Percentiles rank a stretch among this genome's conserved stretches.
These are phyloP conservation scores for Claviceps maximensis DNA, from an alignment of 2,329 filamentous ascomycete species.

Conservation along the genomic window DNA sequence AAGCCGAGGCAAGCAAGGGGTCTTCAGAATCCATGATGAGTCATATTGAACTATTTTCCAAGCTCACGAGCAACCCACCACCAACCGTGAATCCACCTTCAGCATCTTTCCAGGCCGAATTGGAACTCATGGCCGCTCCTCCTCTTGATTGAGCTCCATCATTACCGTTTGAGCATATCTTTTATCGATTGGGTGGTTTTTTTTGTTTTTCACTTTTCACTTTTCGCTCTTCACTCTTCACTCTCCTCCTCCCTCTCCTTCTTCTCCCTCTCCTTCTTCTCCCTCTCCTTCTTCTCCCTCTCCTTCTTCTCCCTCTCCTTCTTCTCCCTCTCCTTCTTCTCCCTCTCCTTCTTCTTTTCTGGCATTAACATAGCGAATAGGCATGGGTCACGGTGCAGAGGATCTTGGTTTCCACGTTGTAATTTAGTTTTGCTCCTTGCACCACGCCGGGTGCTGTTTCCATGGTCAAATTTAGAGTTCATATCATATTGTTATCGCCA, in stretches of 20 bases:
- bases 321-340: too few species aligned
- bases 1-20: conserved; percentile 23
- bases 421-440: background rate
- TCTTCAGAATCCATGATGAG: conserved; percentile 23
- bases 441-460: too few species aligned
- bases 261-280: background rate
- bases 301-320: too few species aligned
- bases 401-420: background rate
- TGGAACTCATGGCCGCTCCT: conserved; percentile 18
- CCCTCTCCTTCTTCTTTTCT: background rate
- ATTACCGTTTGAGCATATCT: too few species aligned
- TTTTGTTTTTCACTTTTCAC: background rate
- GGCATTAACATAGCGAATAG: background rate
- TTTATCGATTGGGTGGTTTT: too few species aligned
- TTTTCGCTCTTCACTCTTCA: too few species aligned
- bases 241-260: too few species aligned
- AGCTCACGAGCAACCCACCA: conserved; percentile 19
- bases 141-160: conserved; percentile 19
- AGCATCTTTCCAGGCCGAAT: conserved; percentile 18
- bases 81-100: conserved; percentile 7
- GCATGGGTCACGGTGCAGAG: background rate
- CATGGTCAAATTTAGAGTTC: background rate
- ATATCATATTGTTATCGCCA: too few species aligned
- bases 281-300: background rate
- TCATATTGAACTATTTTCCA: conserved; percentile 28